These are phyloP conservation scores for Huntiella moniliformis DNA, from an alignment of 2,329 filamentous ascomycete species.

Conservation along the genomic window DNA sequence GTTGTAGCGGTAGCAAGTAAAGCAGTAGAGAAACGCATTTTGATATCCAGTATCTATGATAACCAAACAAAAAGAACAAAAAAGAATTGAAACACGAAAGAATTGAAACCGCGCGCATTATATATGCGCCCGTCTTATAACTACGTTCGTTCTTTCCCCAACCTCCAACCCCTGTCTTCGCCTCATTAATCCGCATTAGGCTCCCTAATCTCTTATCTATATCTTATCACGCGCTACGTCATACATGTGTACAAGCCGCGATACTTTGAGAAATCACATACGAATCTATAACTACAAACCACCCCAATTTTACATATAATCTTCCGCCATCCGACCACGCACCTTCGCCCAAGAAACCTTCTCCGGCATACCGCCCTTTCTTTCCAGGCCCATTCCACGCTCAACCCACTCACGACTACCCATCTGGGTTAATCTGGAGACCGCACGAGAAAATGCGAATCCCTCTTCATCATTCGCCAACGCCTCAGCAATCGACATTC, in stretches of 20 bases:
- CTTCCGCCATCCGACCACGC: slow-evolving; percentile 48
- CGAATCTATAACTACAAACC: too few species aligned
- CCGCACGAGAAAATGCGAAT: slow-evolving; percentile 82
- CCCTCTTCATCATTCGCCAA: slow-evolving; percentile 92
- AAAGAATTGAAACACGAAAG: neutral
- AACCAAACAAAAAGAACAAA: neutral
- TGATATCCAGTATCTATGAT: slow-evolving; percentile 2
- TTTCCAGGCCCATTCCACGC: slow-evolving; percentile 50
- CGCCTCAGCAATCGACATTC: slow-evolving; percentile 62
- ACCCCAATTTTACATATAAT: slow-evolving; percentile 33
- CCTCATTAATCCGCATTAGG: too few species aligned
- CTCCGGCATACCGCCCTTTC: slow-evolving; percentile 43
- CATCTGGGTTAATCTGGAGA: slow-evolving; percentile 80
- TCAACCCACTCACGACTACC: slow-evolving; percentile 90
- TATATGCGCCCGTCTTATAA: too few species aligned
- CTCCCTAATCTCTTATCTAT: too few species aligned
- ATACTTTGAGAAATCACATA: too few species aligned
- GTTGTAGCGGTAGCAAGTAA: slow-evolving; percentile 35
- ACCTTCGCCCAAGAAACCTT: slow-evolving; percentile 46
- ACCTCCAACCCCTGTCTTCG: too few species aligned
- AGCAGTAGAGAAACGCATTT: slow-evolving; percentile 34
- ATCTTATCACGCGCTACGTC: too few species aligned
- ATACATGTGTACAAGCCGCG: too few species aligned
- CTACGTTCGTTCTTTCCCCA: too few species aligned
- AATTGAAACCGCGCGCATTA: too few species aligned